Conservation (phyloP, 2,329 filamentous ascomycete genomes). For the Talaromyces sp. region DNA sequence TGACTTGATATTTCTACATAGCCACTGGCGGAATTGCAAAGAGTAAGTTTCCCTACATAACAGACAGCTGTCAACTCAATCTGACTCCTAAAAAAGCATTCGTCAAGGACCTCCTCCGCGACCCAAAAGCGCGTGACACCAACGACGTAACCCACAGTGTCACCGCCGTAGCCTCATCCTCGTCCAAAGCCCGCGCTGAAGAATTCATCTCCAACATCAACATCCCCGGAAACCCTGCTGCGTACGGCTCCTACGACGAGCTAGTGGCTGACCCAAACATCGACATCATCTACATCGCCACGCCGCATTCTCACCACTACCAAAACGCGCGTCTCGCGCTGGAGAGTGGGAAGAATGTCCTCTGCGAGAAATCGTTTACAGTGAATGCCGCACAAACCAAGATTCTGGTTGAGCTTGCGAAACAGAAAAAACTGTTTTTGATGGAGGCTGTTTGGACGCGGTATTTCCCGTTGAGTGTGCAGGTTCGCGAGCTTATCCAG, state of each 20-base stretch:
- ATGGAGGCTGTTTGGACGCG: constrained; percentile 91
- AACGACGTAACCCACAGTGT: constrained; percentile 72
- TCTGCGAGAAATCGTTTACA: constrained; percentile 88
- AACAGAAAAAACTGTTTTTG: constrained; percentile 67
- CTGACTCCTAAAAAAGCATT: constrained; percentile 46
- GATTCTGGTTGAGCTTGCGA: constrained; percentile 67
- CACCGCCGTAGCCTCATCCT: constrained; percentile 75
- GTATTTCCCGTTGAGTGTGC: constrained; percentile 78
- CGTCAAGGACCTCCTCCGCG: constrained; percentile 71
- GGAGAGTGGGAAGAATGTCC: constrained; percentile 77
- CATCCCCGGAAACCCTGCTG: constrained; percentile 62
- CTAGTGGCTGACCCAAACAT: constrained; percentile 73
- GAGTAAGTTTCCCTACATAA: constrained; percentile 21
- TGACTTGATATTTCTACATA: constrained; percentile 16
- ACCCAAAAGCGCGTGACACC: constrained; percentile 65
- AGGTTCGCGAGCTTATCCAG: constrained; percentile 53
- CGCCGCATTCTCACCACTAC: constrained; percentile 89
- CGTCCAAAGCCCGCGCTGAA: constrained; percentile 57
- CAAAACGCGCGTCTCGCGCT: constrained; percentile 84
- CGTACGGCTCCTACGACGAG: constrained; percentile 78
- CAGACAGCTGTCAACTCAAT: neutral
- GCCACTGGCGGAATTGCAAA: constrained; percentile 43
- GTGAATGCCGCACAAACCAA: constrained; percentile 74
- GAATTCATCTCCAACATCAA: constrained; percentile 68
- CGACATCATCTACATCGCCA: constrained; percentile 84